Conservation (phyloP, 2,329 filamentous ascomycete genomes). For the Ceratocystis cubensis region DNA sequence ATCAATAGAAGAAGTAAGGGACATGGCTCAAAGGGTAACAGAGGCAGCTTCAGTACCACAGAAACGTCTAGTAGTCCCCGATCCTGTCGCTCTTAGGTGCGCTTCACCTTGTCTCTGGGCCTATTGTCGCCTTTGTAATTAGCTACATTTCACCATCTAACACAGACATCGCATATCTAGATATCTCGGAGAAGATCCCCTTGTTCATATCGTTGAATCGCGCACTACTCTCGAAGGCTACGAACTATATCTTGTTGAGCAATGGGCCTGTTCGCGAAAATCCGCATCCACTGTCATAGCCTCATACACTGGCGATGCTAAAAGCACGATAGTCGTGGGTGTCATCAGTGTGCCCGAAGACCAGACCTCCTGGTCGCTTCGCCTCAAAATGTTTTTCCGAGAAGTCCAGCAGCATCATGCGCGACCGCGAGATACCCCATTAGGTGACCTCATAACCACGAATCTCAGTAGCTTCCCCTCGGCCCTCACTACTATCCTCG, state of each 20-base stretch:
- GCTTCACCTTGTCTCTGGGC: conserved; percentile 19
- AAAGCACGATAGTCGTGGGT: conserved; percentile 64
- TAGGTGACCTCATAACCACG: conserved; percentile 85
- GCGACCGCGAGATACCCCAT: conserved; percentile 62
- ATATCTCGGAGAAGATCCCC: conserved; percentile 76
- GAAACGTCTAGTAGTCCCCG: conserved; percentile 36
- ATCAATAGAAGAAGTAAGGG: conserved; percentile 40
- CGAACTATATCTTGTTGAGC: conserved; percentile 87
- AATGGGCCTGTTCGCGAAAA: conserved; percentile 88
- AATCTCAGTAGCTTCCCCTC: conserved; percentile 89
- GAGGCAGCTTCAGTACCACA: conserved; percentile 19
- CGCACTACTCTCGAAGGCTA: conserved; percentile 63
- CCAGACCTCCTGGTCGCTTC: conserved; percentile 64
- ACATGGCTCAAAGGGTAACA: conserved; percentile 24
- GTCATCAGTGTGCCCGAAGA: conserved; percentile 74
- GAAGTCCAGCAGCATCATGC: conserved; percentile 78
- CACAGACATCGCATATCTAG: conserved; percentile 27
- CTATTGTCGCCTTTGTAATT: neutral
- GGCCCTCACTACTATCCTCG: conserved; percentile 76
- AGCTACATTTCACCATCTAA: neutral
- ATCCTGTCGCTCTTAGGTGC: conserved; percentile 45
- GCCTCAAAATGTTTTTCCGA: conserved; percentile 71
- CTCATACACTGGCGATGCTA: conserved; percentile 79
- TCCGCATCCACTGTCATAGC: conserved; percentile 86
- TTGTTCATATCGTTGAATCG: conserved; percentile 61